Evolutionary conservation across 495 filamentous ascomycete genomes (phyloP).

Genomic region (Aspergillus steynii): DNA sequence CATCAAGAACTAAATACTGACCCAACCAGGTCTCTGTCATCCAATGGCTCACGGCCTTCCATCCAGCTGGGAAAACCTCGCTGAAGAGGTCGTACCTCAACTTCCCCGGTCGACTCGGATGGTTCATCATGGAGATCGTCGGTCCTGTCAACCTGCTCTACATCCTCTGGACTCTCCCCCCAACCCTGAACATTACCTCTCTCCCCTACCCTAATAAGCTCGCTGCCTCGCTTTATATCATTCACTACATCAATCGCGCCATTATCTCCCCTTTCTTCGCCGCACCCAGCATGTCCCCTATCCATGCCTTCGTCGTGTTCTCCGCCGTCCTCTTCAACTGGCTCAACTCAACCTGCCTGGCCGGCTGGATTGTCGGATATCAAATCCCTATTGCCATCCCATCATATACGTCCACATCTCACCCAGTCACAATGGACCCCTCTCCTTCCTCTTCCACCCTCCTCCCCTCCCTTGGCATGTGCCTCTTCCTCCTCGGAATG

Average conservation of each 20-base stretch:
- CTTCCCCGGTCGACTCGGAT: conserved; percentile 82
- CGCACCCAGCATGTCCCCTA: conserved; percentile 88
- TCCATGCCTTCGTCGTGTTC: conserved; percentile 64
- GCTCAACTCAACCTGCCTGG: conserved; percentile 72
- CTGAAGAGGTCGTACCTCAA: conserved; percentile 65
- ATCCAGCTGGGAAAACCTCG: conserved; percentile 86
- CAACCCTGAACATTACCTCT: conserved; percentile 15
- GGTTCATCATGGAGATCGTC: conserved; percentile 82
- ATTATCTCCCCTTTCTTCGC: conserved; percentile 74
- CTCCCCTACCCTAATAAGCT: conserved; percentile 36
- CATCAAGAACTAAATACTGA: background rate
- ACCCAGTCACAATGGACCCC: background rate
- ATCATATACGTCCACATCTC: background rate
- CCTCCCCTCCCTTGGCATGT: conserved; percentile 6
- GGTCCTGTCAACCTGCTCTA: conserved; percentile 78
- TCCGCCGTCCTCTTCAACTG: conserved; percentile 71
- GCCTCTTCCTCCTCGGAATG: conserved; percentile 68
- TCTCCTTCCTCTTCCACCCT: conserved; percentile 1
- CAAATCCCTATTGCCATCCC: conserved; percentile 36
- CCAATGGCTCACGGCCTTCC: conserved; percentile 65
- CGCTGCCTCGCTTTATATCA: conserved; percentile 40
- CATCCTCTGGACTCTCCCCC: conserved; percentile 66
- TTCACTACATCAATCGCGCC: conserved; percentile 90
- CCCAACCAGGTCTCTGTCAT: conserved; percentile 49
- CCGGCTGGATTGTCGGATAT: conserved; percentile 69